Base-by-base conservation (phyloP, 768 basidiomycete genomes). In the Trametes villosa region DNA sequence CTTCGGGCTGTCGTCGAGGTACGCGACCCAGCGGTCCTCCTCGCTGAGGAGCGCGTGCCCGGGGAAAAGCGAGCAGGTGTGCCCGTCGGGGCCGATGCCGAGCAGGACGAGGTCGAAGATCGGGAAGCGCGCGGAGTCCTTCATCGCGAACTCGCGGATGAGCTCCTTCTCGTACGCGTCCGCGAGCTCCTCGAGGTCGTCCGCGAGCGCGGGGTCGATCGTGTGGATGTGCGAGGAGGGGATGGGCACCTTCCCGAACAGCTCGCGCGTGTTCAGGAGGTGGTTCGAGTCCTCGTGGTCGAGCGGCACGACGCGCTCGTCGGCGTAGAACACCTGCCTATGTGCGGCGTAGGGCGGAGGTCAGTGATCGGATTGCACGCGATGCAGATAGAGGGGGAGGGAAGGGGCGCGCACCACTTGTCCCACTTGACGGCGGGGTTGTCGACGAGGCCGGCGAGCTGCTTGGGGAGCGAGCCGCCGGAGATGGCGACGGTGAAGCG, bases 321-420 rank as follows among this genome's bases (percentile, higher is more conserved):
- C 97, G 30, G 88, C 94, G 71, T 97, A 99, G 78, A 91, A 99
- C 69, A 98, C 87, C 65, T 98, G 95, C 97, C 96, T 98, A n/a
- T n/a, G 72, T 30, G 29, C 36, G 9, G 44, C 17, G 33, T 24
- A 42, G 41, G 36, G 12, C 36, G 20, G 12, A n/a, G 33, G 26
- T 58, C 22, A 41, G 47, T 31, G 46, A 55, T 52, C 58, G 42
- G 30, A 61, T 42, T 20, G 53, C 11, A 33, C 24, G 53, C 46
- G 48, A 57, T 42, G 36, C 6, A 7, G 45, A 42, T n/a, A 27
- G 11, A 38, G 6, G 34, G 45, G 20, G n/a, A 44, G 49, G 8
- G 20, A 20, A 48, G 12, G 8, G 34, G 36, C n/a, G 78, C 81
- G 60, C 67, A 94, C 96, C 97, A 99, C 74, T 92, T 92, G 71